Conservation (phyloP, 2,329 filamentous ascomycete genomes). For the Talaromyces sp. region DNA sequence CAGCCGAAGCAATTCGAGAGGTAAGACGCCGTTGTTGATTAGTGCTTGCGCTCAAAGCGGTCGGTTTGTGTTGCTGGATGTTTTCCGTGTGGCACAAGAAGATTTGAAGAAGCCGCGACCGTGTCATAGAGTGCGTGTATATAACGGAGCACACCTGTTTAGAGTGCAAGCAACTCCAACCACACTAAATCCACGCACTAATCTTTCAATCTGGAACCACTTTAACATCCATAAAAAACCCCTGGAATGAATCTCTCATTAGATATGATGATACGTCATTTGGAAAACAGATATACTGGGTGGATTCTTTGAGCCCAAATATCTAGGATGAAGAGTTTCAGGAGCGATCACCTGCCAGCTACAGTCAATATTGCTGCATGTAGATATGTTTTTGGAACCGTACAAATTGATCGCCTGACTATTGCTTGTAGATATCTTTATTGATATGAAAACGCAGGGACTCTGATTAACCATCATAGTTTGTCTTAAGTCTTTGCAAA, state of each 20-base stretch:
- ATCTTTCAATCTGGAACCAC: not conserved
- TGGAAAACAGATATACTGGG: too few species aligned
- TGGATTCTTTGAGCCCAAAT: too few species aligned
- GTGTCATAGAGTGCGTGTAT: not conserved
- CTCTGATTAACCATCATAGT: too few species aligned
- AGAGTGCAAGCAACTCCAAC: not conserved
- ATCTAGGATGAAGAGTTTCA: too few species aligned
- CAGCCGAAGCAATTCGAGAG: not conserved
- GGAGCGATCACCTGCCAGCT: too few species aligned
- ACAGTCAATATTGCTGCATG: too few species aligned
- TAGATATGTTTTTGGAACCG: too few species aligned
- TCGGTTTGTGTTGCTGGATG: not conserved
- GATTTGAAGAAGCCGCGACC: not conserved
- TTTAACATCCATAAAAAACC: not conserved
- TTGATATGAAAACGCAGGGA: too few species aligned
- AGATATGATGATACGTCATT: too few species aligned
- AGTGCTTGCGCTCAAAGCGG: not conserved
- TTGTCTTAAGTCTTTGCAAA: too few species aligned
- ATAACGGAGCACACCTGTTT: not conserved
- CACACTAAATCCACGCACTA: not conserved
- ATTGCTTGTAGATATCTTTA: too few species aligned
- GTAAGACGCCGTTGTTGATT: not conserved
- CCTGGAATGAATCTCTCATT: not conserved
- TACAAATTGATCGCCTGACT: too few species aligned
- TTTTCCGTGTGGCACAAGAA: not conserved